phyloP scores from a whole-genome alignment of 164 flowering plant species.

The Vitis rupestris region DNA sequence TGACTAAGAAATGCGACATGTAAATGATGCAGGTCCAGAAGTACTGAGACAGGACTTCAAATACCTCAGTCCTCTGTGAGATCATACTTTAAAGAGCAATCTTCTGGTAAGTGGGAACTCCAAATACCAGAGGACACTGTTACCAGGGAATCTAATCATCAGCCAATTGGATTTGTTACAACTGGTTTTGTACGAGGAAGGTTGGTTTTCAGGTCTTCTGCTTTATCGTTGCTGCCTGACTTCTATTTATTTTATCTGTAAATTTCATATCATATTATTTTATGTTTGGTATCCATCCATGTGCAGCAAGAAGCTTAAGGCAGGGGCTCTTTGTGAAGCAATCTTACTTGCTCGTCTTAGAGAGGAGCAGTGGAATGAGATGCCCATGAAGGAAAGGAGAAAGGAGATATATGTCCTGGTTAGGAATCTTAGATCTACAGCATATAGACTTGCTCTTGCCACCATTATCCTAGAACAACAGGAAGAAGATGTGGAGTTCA shows the following conservation, averaged over 20 bases:
- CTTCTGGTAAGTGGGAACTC: constrained; percentile 64
- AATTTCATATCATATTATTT: neutral
- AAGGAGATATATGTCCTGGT: constrained; percentile 71
- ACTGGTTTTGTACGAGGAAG: constrained; percentile 90
- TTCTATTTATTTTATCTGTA: neutral
- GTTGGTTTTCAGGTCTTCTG: constrained; percentile 26
- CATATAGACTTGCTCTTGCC: constrained; percentile 79
- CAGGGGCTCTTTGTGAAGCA: constrained; percentile 72
- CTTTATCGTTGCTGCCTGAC: neutral
- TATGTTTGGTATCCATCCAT: neutral
- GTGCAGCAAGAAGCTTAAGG: constrained; percentile 68
- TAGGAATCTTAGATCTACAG: constrained; percentile 71
- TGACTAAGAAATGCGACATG: too few species aligned
- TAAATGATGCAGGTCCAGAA: constrained; percentile 27
- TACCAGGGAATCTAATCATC: constrained; percentile 43
- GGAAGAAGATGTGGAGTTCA: constrained; percentile 39
- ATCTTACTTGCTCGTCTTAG: constrained; percentile 55
- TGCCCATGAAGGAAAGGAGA: constrained; percentile 39
- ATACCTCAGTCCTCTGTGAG: constrained; percentile 45
- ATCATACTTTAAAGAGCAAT: constrained; percentile 50
- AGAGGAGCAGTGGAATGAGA: constrained; percentile 67
- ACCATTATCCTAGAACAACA: constrained; percentile 67
- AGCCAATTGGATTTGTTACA: constrained; percentile 90
- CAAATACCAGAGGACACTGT: constrained; percentile 52
- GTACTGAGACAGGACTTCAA: constrained; percentile 39